Base-by-base conservation (phyloP, 805 yeast genomes). In the Monosporozyma aerobia region DNA sequence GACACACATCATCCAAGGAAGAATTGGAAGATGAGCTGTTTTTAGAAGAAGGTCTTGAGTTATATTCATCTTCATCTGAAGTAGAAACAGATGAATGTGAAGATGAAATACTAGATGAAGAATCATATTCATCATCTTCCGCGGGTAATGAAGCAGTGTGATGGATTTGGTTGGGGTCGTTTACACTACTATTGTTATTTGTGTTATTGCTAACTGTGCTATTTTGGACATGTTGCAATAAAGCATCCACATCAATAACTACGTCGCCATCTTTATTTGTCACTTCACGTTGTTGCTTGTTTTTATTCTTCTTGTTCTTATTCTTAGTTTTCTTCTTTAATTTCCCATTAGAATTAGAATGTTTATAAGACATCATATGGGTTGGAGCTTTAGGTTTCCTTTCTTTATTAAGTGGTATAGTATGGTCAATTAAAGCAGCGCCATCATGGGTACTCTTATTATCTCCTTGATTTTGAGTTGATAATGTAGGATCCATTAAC, bases 1-100 rank as follows among this genome's bases (percentile, higher is more conserved):
- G 81, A 63, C 97, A 92, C 27, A 92, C 99, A 69, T 92, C 99
- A 64, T 85, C 90, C 54, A 92, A 70, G 1, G 96, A 87, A 0
- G 95, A 83, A 41, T 81, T 79, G 51, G 79, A 81, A 1, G 75
- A 67, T 7, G 71, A 63, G 37, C 73, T 63, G 7, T 33, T 27
- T 56, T 74, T 67, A 0, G 76, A 69, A 2, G 73, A 69, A 1
- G 77, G 77, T 49, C 73, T 70, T 3, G 77, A 74, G 39, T 70
- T 69, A 43, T 70, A 67, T 49, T 68, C 70, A 5, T 63, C 64
- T 22, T 62, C 67, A 5, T 62, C 52, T 11, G 52, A 50, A 2
- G 47, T 27, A 2, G 53, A 47, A n/a, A n/a, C 14, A 3, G 44
- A 39, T 2, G 50, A 25, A 13, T 47, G 27, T 11, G 35, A 30